Evolutionary conservation across 352 stramenopile genomes (phyloP), one percentile per base, ranked within the genome.

Genomic region (Pilasporangium apinafurcum): DNA sequence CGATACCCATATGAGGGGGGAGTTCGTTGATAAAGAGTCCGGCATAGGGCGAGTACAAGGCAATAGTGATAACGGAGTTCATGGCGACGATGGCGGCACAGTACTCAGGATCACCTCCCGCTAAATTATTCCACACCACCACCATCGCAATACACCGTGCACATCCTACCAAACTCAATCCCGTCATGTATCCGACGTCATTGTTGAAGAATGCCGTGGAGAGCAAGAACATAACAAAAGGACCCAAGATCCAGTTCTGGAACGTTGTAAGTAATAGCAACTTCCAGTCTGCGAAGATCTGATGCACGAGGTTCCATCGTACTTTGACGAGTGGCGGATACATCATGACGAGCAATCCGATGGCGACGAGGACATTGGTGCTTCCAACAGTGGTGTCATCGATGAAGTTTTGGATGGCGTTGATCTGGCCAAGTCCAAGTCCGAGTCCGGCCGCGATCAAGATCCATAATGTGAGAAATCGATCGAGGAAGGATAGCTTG

Each of bases 101-200:
- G 52, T 83, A 85, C 50, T 77, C 70, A 16, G 59, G 62, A 38
- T 87, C 67, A 28, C 75, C 75, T 4, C 50, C 59, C 12, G 71
- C 70, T 16, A 87, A 54, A 21, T 41, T 56, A 51, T 80, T 83
- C 75, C 75, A 87, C 34, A 87, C 71, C 36, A 87, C 70, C 35
- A 87, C 74, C 74, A 87, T 87, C 40, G 74, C 74, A 31, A 81
- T 87, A 51, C 74, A 87, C 17, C 71, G 66, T 17, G 71, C 65
- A 26, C 68, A 79, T 8, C 75, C 75, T 1, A 87, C 64, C 35
- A 85, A 60, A 24, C 72, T 77, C 16, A 82, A 57, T 0, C 75
- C 75, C 10, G 68, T 58, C 44, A 85, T 68, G 53, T 81, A 87
- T 8, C 66, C 62, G 2, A 64, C 48, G 32, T 71, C 59, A 31